Percentiles rank a stretch among this genome's conserved stretches.
phyloP scores from a whole-genome alignment of 768 basidiomycete genomes.

The Lactarius hengduanensis region DNA sequence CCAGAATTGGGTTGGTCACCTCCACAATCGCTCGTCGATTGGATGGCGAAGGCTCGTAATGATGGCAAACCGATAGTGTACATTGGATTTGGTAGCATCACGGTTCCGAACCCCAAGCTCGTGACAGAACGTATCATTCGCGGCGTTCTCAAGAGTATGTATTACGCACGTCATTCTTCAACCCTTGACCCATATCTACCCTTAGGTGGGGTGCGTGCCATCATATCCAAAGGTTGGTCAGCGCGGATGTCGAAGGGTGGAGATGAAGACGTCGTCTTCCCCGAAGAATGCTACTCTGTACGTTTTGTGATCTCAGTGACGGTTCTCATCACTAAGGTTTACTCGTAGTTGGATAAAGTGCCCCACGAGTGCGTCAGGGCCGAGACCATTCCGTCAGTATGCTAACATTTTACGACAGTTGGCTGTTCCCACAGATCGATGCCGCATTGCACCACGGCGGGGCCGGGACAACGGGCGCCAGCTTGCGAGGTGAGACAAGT shows the following conservation, averaged over 20 bases:
- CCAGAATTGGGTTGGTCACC: conserved; percentile 59
- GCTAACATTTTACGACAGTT: conserved; percentile 34
- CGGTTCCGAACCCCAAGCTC: conserved; percentile 55
- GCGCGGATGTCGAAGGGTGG: conserved; percentile 48
- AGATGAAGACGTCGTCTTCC: conserved; percentile 44
- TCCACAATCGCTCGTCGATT: conserved; percentile 48
- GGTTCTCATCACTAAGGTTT: conserved; percentile 26
- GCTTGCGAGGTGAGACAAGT: conserved; percentile 42
- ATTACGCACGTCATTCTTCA: not conserved
- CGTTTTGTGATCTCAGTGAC: conserved; percentile 16
- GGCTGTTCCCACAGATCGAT: conserved; percentile 60
- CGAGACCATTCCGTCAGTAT: conserved; percentile 2
- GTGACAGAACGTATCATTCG: conserved; percentile 57
- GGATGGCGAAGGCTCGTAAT: conserved; percentile 53
- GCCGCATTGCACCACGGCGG: conserved; percentile 69
- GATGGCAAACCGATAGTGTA: conserved; percentile 65
- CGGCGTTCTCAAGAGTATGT: conserved; percentile 58
- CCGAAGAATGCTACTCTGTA: conserved; percentile 50
- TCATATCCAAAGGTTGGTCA: conserved; percentile 69
- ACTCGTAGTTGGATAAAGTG: conserved; percentile 52
- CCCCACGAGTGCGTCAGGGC: conserved; percentile 51
- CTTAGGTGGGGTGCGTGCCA: conserved; percentile 59
- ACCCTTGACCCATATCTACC: conserved; percentile 11
- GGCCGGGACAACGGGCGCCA: conserved; percentile 69
- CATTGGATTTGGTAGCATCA: conserved; percentile 70